These are phyloP conservation scores for Chytridium lagenaria DNA, from an alignment of 371 early-diverging fungal species.

Conservation along the genomic window DNA sequence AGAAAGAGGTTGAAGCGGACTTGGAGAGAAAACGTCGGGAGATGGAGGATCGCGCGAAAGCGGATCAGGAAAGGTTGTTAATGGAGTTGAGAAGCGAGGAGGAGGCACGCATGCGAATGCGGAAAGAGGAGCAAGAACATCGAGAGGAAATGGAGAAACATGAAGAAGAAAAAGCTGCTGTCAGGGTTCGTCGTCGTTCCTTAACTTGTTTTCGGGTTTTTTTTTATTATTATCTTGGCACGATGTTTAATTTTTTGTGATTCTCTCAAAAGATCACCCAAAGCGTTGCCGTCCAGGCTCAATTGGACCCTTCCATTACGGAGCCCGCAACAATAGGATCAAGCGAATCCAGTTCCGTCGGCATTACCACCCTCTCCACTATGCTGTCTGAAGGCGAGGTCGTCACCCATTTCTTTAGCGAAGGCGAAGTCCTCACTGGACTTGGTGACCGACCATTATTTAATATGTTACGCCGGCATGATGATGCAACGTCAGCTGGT, in stretches of 20 bases:
- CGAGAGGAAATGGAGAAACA: not conserved
- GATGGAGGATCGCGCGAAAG: constrained; percentile 7
- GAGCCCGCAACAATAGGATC: constrained; percentile 22
- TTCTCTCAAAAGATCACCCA: not conserved
- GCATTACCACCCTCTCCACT: constrained; percentile 34
- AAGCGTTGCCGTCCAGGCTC: constrained; percentile 3
- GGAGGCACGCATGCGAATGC: constrained; percentile 6
- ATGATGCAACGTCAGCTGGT: too few relatives aligned
- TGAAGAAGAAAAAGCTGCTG: not conserved
- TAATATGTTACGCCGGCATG: not conserved
- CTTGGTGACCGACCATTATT: not conserved
- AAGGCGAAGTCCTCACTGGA: constrained; percentile 29
- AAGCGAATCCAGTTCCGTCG: constrained; percentile 26
- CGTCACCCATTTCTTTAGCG: constrained; percentile 36
- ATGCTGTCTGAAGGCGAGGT: constrained; percentile 39
- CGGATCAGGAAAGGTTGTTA: not conserved
- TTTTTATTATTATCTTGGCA: too few relatives aligned
- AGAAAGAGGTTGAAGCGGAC: constrained; percentile 23
- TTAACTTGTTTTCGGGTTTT: too few relatives aligned
- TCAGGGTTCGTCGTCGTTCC: too few relatives aligned
- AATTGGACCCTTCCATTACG: not conserved
- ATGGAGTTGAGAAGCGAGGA: constrained; percentile 14
- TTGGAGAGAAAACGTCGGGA: not conserved
- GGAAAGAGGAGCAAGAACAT: constrained; percentile 14
- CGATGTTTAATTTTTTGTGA: not conserved